These are phyloP conservation scores for Flaveria floridana DNA, from an alignment of 140 eudicot genomes.

Conservation along the genomic window DNA sequence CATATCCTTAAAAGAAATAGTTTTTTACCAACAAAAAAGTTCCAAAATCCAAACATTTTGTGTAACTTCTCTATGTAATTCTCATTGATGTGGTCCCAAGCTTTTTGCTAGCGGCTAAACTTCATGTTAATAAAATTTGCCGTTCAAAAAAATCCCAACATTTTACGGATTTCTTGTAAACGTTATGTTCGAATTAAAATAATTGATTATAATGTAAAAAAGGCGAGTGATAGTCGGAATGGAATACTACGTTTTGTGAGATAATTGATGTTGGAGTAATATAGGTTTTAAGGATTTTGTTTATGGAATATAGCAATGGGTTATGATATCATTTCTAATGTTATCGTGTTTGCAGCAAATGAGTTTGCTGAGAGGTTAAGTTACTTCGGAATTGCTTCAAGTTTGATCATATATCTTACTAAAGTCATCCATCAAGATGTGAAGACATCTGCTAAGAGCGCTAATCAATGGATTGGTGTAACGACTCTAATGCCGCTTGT, in stretches of 20 bases:
- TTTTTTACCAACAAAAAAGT: not conserved
- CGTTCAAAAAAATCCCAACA: too few species aligned
- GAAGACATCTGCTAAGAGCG: slow-evolving; percentile 70
- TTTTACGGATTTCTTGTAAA: not conserved
- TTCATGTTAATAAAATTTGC: too few species aligned
- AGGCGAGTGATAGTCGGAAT: too few species aligned
- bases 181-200: not conserved
- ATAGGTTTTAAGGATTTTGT: not conserved
- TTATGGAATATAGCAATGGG: not conserved
- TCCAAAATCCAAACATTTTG: not conserved
- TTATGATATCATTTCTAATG: not conserved
- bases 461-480: slow-evolving; percentile 74
- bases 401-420: slow-evolving; percentile 73
- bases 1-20: not conserved
- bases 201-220: not conserved
- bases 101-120: too few species aligned
- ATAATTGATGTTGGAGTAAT: not conserved
- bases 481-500: slow-evolving; percentile 74
- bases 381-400: slow-evolving; percentile 80
- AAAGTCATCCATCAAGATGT: slow-evolving; percentile 72
- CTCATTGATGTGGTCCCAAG: too few species aligned
- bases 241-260: too few species aligned
- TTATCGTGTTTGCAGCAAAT: slow-evolving; percentile 50
- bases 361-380: slow-evolving; percentile 90
- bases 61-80: too few species aligned